Evolutionary conservation across 2,329 filamentous ascomycete species (phyloP), one percentile per base, ranked within the genome.

Genomic region (Xylariaceae sp.): DNA sequence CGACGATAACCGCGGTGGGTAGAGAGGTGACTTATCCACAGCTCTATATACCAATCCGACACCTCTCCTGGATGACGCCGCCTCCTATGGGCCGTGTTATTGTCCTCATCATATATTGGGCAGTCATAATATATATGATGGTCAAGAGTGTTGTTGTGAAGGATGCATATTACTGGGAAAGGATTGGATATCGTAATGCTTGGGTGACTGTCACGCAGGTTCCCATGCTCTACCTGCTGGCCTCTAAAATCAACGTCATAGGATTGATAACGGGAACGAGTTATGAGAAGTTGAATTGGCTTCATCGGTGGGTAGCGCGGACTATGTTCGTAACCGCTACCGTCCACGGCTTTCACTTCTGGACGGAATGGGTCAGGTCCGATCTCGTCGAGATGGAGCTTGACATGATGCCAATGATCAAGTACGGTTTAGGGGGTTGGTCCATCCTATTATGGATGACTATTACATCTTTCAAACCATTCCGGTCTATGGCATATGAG

Each of bases 301-400:
- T 90, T 50, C 88, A 91, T 65, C 81, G 88, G 57, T 91, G 88
- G 88, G 83, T 87, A 9, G 86, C 84, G 2, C 81, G 88, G 56
- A 88, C 85, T 52, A 83, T 90, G 74, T 81, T 90, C 37, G 74
- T 90, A 16, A 89, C 85, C 0, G 84, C 83, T 1, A 86, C 86
- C 1, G 79, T 90, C 2, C 88, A 91, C 64, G 87, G 89, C 57
- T 88, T 84, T 63, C 84, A 88, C 69, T 90, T 89, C 69, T 86
- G 85, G 73, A 75, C 76, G 2, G 81, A 87, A 66, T 90, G 87
- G 85, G 79, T 79, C 21, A 75, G 75, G 10, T 79, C 83, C 52
- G 81, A 83, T 55, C 84, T 88, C 55, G 77, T 89, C 26, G 72
- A 81, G 41, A 73, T 77, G 19, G 82, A 89, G 67, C 72, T 90